Evolutionary conservation across 331 rosid species (phyloP), one percentile per base, ranked within the genome.

Genomic region (Acacia concinna): DNA sequence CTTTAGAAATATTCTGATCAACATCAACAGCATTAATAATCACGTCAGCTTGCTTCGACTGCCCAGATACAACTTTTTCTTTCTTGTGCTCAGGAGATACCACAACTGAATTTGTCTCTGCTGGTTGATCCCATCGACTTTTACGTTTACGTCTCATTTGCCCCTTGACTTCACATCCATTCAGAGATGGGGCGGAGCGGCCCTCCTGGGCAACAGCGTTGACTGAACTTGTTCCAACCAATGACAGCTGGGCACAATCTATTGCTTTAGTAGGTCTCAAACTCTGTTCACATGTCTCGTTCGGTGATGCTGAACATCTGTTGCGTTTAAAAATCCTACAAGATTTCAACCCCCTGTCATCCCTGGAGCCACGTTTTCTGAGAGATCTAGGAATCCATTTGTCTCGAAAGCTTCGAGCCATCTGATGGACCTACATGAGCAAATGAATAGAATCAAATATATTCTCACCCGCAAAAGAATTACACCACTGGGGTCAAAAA

Each of bases 121-220:
- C 94, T 31, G 97, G 98, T 76, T 93, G 97, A 89, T 96, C 99
- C 99, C 99, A 96, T 81, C 99, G 91, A 80, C 98, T 96, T 82
- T 93, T 96, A 60, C 98, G 97, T 81, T 96, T 96, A 11, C 97
- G 97, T 56, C 83, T 81, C 75, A 52, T 90, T 66, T 79, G 73
- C 74, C 75, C 89, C 25, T 69, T 80, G 64, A 49, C 70, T 70
- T 78, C 86, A 83, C 69, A 66, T 56, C 81, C 90, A 84, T 85
- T 83, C 20, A 44, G 57, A 79, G 84, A 64, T 56, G 78, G 76
- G 20, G 84, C 83, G 74, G 95, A 84, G 82, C 79, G 63, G 72
- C 86, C 84, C 49, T 85, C 96, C 68, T 66, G 94, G 81, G 79
- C 37, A 76, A 78, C 80, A 59, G 81, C 71, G 81, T 85, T 86